Evolutionary conservation across 192 early-diverging fungal genomes (phyloP).

Genomic region (Gaertneriomyces semiglobifer): DNA sequence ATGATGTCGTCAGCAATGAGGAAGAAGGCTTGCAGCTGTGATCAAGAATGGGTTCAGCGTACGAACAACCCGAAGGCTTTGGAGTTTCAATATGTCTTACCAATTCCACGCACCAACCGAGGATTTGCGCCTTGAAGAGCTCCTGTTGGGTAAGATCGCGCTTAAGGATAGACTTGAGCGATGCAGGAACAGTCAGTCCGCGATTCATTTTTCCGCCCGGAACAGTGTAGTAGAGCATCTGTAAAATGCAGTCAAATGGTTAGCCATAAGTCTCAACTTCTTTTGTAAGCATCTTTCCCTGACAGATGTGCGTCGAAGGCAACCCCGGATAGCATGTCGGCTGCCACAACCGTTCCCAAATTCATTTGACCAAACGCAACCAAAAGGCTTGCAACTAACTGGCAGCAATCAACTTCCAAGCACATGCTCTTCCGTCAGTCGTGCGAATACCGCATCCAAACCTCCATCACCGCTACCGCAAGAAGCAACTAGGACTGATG

Average conservation of each 20-base stretch:
- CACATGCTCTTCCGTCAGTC: background rate
- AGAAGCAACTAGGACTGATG: background rate
- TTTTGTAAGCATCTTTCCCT: background rate
- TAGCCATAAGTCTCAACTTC: background rate
- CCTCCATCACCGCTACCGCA: background rate
- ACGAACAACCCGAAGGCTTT: background rate
- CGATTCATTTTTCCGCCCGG: conserved; percentile 93
- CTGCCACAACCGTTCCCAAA: background rate
- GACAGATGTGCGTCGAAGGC: background rate
- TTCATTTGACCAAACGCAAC: background rate
- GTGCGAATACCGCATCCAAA: background rate
- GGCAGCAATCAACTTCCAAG: background rate
- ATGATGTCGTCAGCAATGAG: conserved; percentile 98
- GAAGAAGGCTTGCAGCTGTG: conserved; percentile 95
- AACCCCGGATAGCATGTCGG: background rate
- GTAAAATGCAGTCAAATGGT: conserved; percentile 27
- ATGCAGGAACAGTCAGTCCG: conserved; percentile 90
- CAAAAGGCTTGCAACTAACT: background rate
- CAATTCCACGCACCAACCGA: conserved; percentile 94
- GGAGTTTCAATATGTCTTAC: conserved; percentile 41
- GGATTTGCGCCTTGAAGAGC: conserved; percentile 78
- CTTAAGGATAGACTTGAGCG: conserved; percentile 74
- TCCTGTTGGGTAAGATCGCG: conserved; percentile 74
- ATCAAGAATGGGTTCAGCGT: background rate
- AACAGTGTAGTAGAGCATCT: conserved; percentile 57